Conservation (phyloP, 805 yeast genomes). For the Lipomyces chichibuensis region DNA sequence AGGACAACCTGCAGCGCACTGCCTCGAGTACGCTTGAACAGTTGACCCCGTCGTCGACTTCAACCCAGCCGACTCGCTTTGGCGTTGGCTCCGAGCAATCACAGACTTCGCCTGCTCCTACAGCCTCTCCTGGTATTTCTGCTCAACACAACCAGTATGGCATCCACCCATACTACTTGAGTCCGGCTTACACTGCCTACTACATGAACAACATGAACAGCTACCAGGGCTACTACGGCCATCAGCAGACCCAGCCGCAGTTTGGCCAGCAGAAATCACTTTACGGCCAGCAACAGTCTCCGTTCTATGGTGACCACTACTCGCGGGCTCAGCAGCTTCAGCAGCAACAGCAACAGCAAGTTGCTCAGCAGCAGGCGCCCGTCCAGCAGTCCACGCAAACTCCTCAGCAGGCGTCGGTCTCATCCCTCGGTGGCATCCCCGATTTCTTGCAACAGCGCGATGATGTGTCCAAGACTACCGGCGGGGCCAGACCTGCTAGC, state of each 20-base stretch:
- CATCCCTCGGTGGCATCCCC: conserved; percentile 36
- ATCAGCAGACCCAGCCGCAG: conserved; percentile 35
- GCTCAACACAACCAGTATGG: conserved; percentile 32
- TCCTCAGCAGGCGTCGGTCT: conserved; percentile 19
- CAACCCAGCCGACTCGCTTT: conserved; percentile 35
- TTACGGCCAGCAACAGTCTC: conserved; percentile 33
- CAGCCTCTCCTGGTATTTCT: conserved; percentile 31
- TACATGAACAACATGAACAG: conserved; percentile 33
- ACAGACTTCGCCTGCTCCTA: conserved; percentile 33
- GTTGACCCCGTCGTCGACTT: conserved; percentile 32
- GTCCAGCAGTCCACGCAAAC: conserved; percentile 21
- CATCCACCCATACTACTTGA: conserved; percentile 37
- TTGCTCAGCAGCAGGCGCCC: conserved; percentile 13
- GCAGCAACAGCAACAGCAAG: conserved; percentile 13
- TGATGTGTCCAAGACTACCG: conserved; percentile 26
- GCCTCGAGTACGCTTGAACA: conserved; percentile 33
- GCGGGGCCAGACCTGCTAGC: conserved; percentile 22
- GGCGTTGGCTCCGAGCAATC: conserved; percentile 33
- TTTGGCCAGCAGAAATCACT: conserved; percentile 31
- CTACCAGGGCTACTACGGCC: conserved; percentile 36
- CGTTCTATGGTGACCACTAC: conserved; percentile 20
- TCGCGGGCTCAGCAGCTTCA: conserved; percentile 23
- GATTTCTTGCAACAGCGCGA: conserved; percentile 35
- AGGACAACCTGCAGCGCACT: conserved; percentile 31
- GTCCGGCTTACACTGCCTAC: conserved; percentile 36